Conservation (phyloP, 495 filamentous ascomycete genomes). For the Neurospora sp. region DNA sequence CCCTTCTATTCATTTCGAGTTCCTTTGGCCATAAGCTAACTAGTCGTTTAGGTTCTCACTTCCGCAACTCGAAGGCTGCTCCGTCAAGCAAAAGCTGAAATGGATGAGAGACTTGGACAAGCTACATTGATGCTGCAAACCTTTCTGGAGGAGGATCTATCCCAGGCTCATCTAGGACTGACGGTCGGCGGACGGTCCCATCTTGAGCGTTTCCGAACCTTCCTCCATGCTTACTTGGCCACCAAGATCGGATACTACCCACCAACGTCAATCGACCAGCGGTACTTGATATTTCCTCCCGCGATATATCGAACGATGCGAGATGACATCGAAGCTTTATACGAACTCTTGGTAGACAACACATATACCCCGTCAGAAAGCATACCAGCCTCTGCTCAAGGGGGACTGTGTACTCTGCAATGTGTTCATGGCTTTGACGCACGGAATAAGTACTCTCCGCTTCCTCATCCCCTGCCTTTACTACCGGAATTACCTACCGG, state of each 20-base stretch:
- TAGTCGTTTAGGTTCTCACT: conserved; percentile 37
- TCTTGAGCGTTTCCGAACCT: conserved; percentile 53
- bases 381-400: conserved; percentile 33
- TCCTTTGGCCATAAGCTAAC: conserved; percentile 1
- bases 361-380: conserved; percentile 30
- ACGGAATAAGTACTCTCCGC: conserved; percentile 40
- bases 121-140: conserved; percentile 38
- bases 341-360: conserved; percentile 50
- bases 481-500: conserved; percentile 34
- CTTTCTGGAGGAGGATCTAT: conserved; percentile 54
- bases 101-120: conserved; percentile 46
- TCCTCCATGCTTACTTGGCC: conserved; percentile 49
- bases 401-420: conserved; percentile 51
- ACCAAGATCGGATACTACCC: conserved; percentile 56
- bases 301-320: conserved; percentile 45
- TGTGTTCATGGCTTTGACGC: conserved; percentile 48
- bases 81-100: conserved; percentile 48
- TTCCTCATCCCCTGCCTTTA: conserved; percentile 49
- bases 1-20: not conserved
- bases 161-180: conserved; percentile 43
- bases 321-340: conserved; percentile 51
- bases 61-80: conserved; percentile 47
- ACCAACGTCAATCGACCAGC: conserved; percentile 29
- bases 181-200: conserved; percentile 42
- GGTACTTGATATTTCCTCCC: conserved; percentile 37